Evolutionary conservation across 1,284 basidiomycete genomes (phyloP).

Genomic region (Pulveroboletus sp.): DNA sequence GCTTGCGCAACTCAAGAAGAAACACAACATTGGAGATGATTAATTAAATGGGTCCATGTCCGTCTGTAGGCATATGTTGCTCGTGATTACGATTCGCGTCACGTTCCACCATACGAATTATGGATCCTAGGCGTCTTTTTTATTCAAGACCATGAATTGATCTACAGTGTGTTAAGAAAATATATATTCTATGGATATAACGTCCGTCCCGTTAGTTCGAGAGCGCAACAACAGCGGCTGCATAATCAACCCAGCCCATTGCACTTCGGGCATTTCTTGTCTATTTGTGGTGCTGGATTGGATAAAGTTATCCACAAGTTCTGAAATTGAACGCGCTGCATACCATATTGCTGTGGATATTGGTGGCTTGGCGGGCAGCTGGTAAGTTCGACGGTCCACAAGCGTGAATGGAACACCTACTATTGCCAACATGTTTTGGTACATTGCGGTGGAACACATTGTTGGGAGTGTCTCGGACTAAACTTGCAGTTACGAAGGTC

Average conservation of each 20-base stretch:
- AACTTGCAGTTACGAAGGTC: conserved; percentile 62
- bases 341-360: conserved; percentile 68
- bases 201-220: conserved; percentile 5
- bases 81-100: conserved; percentile 3
- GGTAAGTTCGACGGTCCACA: conserved; percentile 13
- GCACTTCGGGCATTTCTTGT: conserved; percentile 36
- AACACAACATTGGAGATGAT: conserved; percentile 78
- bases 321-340: conserved; percentile 40
- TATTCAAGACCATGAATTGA: conserved; percentile 9
- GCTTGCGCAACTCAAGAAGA: conserved; percentile 83
- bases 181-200: conserved; percentile 9
- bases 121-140: conserved; percentile 12
- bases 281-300: conserved; percentile 38
- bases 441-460: conserved; percentile 54
- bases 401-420: conserved; percentile 43
- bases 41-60: conserved; percentile 36
- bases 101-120: conserved; percentile 2
- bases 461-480: conserved; percentile 56
- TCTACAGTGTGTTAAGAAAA: conserved; percentile 14
- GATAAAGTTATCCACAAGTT: conserved; percentile 49
- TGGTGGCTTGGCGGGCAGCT: conserved; percentile 48
- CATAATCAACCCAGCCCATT: conserved; percentile 22
- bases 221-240: not conserved
- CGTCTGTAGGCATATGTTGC: conserved; percentile 2
- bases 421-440: conserved; percentile 69